Evolutionary conservation across 2,329 filamentous ascomycete species (phyloP).

Genomic region (Curvularia hawaiiensis): DNA sequence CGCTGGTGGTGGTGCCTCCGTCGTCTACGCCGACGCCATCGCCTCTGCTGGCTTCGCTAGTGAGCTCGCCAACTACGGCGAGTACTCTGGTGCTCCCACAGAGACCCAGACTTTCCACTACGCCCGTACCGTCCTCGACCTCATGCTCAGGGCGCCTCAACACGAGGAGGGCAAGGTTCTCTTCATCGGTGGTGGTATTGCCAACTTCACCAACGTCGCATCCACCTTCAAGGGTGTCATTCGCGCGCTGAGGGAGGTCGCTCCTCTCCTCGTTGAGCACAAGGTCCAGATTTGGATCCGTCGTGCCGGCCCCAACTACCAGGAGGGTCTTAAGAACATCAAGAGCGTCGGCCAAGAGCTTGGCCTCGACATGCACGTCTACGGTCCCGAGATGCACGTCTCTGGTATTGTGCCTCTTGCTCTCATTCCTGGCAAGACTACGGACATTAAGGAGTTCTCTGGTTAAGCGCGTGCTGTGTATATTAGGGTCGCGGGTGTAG

Average conservation of each 20-base stretch:
- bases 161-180: constrained; percentile 94
- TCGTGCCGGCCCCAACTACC: constrained; percentile 94
- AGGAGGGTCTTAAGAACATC: constrained; percentile 99
- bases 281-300: constrained; percentile 98
- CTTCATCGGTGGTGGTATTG: constrained; percentile 99
- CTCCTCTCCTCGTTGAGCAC: constrained; percentile 87
- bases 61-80: constrained; percentile 98
- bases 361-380: constrained; percentile 92
- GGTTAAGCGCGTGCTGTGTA: constrained; percentile 48
- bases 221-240: constrained; percentile 99
- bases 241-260: constrained; percentile 88
- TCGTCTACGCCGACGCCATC: constrained; percentile 98
- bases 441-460: constrained; percentile 66
- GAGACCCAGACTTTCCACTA: constrained; percentile 99
- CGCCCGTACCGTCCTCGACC: constrained; percentile 92
- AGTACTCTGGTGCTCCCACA: constrained; percentile 98
- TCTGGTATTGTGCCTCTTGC: constrained; percentile 95
- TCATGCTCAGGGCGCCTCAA: constrained; percentile 91
- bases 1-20: constrained; percentile 98
- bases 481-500: constrained; percentile 29
- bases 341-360: constrained; percentile 95
- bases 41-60: constrained; percentile 93
- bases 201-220: constrained; percentile 99
- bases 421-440: constrained; percentile 66
- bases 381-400: constrained; percentile 82